phyloP scores from a whole-genome alignment of 2,329 filamentous ascomycete genomes.

The Aspergillus aculeatinus region DNA sequence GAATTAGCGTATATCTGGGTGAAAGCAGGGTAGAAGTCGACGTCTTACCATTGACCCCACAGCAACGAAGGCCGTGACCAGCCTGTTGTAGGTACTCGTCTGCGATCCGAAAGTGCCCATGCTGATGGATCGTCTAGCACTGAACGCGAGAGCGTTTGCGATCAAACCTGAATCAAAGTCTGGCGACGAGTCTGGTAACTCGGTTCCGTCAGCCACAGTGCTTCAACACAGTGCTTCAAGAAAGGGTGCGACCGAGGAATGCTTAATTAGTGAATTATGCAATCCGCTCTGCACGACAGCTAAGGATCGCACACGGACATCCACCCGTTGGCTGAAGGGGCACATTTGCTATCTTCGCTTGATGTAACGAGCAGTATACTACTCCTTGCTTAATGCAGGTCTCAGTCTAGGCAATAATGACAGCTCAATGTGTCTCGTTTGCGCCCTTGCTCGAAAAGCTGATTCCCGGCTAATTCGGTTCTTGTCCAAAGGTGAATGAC shows the following conservation, averaged over 20 bases:
- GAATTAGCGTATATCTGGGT: slow-evolving; percentile 3
- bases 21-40: background rate
- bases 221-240: background rate
- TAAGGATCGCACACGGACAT: background rate
- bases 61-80: slow-evolving; percentile 41
- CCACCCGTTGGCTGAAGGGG: background rate
- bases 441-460: too few species aligned
- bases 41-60: slow-evolving; percentile 40
- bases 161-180: background rate
- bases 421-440: background rate
- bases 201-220: background rate
- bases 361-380: background rate
- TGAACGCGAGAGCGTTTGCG: background rate
- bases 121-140: slow-evolving; percentile 3
- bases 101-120: slow-evolving; percentile 37
- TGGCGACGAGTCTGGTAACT: background rate
- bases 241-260: background rate
- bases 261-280: background rate
- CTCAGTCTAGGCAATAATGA: background rate
- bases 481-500: too few species aligned
- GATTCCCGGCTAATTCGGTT: too few species aligned
- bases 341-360: background rate
- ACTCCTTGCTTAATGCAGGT: background rate
- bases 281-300: background rate
- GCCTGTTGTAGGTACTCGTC: slow-evolving; percentile 39